Evolutionary conservation across 306 rosid species (phyloP).

Genomic region (Prunus armeniaca): DNA sequence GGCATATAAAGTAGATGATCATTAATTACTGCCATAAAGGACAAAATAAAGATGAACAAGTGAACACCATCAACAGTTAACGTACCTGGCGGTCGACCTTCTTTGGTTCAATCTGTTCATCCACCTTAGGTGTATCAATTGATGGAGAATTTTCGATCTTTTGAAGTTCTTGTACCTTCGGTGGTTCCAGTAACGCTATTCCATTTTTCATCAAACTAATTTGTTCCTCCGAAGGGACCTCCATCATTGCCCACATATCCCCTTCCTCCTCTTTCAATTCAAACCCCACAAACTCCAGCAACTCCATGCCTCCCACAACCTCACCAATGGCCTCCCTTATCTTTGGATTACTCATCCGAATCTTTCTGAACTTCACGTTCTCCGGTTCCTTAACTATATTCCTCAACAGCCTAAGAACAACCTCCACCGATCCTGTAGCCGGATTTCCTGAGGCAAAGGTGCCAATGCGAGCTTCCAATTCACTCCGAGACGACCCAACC

Average conservation of each 20-base stretch:
- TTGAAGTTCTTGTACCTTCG: slow-evolving; percentile 33
- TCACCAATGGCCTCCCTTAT: slow-evolving; percentile 72
- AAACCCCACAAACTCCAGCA: slow-evolving; percentile 73
- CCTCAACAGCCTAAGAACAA: slow-evolving; percentile 63
- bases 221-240: slow-evolving; percentile 51
- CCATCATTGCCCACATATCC: slow-evolving; percentile 89
- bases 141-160: slow-evolving; percentile 28
- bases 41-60: background rate
- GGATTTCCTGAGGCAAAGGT: slow-evolving; percentile 66
- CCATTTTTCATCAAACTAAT: slow-evolving; percentile 43
- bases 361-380: slow-evolving; percentile 74
- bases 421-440: slow-evolving; percentile 58
- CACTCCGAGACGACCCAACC: slow-evolving; percentile 30
- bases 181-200: slow-evolving; percentile 49
- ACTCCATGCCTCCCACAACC: slow-evolving; percentile 72
- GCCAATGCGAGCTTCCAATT: slow-evolving; percentile 56
- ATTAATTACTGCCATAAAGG: background rate
- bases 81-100: slow-evolving; percentile 78
- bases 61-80: slow-evolving; percentile 1
- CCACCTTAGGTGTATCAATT: slow-evolving; percentile 24
- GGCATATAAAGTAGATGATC: background rate
- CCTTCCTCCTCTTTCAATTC: slow-evolving; percentile 67
- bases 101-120: slow-evolving; percentile 41
- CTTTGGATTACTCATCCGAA: slow-evolving; percentile 82
- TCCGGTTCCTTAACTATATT: slow-evolving; percentile 80